Conservation (phyloP, 2,329 filamentous ascomycete genomes). For the Penicillium sp. region DNA sequence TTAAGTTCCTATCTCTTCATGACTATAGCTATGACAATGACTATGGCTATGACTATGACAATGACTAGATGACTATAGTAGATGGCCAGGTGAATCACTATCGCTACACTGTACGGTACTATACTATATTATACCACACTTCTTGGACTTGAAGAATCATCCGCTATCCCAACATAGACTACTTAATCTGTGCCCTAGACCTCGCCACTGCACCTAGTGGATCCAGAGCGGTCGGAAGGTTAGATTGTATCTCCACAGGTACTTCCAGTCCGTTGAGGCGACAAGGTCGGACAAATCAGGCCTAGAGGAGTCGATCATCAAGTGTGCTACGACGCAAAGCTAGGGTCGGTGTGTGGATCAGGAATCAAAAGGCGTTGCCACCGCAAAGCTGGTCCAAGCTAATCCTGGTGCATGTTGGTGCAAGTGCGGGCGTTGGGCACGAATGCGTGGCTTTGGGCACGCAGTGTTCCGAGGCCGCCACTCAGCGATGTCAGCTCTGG, state of each 20-base stretch:
- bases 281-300: slow-evolving; percentile 13
- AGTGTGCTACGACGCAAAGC: slow-evolving; percentile 1
- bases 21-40: background rate
- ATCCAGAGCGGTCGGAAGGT: slow-evolving; percentile 9
- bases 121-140: background rate
- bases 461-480: slow-evolving; percentile 12
- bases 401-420: background rate
- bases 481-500: slow-evolving; percentile 21
- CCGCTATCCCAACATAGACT: slow-evolving; percentile 16
- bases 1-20: background rate
- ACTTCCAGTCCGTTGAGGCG: background rate
- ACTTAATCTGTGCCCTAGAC: slow-evolving; percentile 20
- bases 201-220: slow-evolving; percentile 3
- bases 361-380: slow-evolving; percentile 19
- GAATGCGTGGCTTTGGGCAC: slow-evolving; percentile 39
- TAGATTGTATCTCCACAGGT: background rate
- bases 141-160: background rate
- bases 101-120: background rate
- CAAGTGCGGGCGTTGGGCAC: slow-evolving; percentile 32
- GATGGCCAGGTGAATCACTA: background rate
- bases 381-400: slow-evolving; percentile 2
- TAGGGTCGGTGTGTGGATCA: slow-evolving; percentile 15
- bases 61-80: no score
- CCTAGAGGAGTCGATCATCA: slow-evolving; percentile 12
- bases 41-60: no score